Evolutionary conservation across 1,284 basidiomycete genomes (phyloP), one percentile per base, ranked within the genome.

Genomic region (Entoloma clypeatum): DNA sequence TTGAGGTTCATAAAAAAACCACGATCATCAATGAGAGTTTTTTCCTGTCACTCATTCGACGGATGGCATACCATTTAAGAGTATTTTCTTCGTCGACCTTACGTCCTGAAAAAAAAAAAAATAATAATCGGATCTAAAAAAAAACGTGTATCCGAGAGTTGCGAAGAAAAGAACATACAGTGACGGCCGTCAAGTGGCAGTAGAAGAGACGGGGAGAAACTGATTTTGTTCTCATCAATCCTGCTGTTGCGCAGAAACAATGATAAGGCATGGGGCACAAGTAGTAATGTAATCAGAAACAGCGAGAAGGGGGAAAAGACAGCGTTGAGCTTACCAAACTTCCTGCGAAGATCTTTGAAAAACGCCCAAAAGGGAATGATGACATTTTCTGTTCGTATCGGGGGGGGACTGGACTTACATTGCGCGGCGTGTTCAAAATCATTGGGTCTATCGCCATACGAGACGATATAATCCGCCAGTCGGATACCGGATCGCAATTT

Each of bases 181-280:
- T 83, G 11, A 84, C 83, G 7, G 78, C 74, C 2, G 83, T 87
- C 48, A 83, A 72, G 61, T 86, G 82, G 50, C 74, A 80, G 53
- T 82, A 85, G 54, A 82, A 82, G 2, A 68, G 65, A 29, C 82
- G 69, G 11, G 66, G 62, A 27, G 70, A 60, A 3, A 71, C 71
- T 0, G 80, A 80, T 39, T 74, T 64, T 34, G 80, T 74, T 45
- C 73, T 73, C 54, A 78, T 65, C 39, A 85, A 72, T 8, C 59
- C 61, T 33, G 70, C 77, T 61, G 60, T 59, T 48, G 71, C 13
- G 18, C 26, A 25, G 30, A 32, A 31, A 28, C 23, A 21, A 37
- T 5, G 19, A 47, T 10, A 36, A 33, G 44, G 34, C 16, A 19
- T 6, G 21, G 21, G 27, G 34, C 24, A 14, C 16, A 19, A 39